These are phyloP conservation scores for Pythium phragmiticola DNA, from an alignment of 352 stramenopile species.

Conservation along the genomic window DNA sequence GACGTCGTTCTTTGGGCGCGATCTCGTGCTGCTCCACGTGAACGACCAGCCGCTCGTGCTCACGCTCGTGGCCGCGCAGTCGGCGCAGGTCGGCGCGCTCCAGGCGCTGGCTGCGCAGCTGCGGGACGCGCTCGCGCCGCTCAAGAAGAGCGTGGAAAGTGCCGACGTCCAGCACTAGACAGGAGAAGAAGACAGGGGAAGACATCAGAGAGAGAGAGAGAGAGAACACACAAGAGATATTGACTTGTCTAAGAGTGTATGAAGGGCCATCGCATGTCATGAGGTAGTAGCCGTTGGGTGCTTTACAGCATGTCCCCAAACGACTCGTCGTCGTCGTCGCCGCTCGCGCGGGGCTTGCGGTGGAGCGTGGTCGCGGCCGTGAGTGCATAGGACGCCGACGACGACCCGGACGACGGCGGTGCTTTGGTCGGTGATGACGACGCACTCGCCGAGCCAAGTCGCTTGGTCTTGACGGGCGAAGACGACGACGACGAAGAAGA, in stretches of 20 bases:
- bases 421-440: neutral
- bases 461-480: neutral
- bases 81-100: constrained; percentile 56
- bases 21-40: constrained; percentile 75
- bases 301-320: neutral
- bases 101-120: constrained; percentile 58
- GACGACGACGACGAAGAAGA: neutral
- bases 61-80: constrained; percentile 69
- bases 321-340: constrained; percentile 23
- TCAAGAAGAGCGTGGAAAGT: constrained; percentile 75
- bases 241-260: neutral
- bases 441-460: neutral
- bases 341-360: constrained; percentile 25
- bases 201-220: neutral
- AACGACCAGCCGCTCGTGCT: constrained; percentile 77
- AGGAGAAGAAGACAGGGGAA: neutral
- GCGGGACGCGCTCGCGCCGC: constrained; percentile 51
- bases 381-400: neutral
- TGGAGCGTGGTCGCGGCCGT: constrained; percentile 5
- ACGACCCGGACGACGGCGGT: neutral
- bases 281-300: neutral
- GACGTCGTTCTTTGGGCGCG: constrained; percentile 69
- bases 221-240: neutral
- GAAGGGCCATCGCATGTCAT: neutral
- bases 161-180: constrained; percentile 51